Evolutionary conservation across 129 eudicot species (phyloP).

Genomic region (Mikania micrantha): DNA sequence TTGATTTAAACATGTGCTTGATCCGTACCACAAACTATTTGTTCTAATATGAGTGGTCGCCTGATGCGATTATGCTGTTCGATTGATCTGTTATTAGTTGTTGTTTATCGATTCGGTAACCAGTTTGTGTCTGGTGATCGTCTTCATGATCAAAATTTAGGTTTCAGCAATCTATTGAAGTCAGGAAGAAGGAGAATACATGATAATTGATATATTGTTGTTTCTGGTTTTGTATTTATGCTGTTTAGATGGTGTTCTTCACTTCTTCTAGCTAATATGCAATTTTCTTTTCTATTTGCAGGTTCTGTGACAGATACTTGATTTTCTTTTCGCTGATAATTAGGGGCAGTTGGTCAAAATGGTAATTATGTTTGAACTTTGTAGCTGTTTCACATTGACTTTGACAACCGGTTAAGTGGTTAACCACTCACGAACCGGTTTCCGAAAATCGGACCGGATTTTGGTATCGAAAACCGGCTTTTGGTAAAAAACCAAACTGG

Average conservation of each 20-base stretch:
- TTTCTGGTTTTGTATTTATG: neutral
- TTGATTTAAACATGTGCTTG: neutral
- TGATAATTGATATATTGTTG: neutral
- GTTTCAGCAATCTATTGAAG: neutral
- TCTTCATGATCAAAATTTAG: neutral
- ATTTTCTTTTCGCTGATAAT: neutral
- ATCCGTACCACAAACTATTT: neutral
- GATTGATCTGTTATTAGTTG: neutral
- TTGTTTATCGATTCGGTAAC: neutral
- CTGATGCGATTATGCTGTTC: neutral
- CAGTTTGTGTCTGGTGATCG: neutral
- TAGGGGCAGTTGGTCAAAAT: conserved; percentile 22
- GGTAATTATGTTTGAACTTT: conserved; percentile 15
- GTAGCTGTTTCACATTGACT: neutral
- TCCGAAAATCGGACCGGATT: too few relatives aligned
- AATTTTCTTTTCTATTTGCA: neutral
- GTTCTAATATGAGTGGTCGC: neutral
- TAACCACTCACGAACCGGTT: too few relatives aligned
- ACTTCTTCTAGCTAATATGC: neutral
- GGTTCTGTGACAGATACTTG: neutral
- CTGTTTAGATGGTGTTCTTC: neutral
- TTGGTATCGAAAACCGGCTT: too few relatives aligned
- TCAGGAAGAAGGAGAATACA: neutral
- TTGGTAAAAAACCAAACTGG: too few relatives aligned
- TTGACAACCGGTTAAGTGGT: too few relatives aligned